phyloP scores from a whole-genome alignment of 139 green algal genomes.

The Chlamydomonas sp. region DNA sequence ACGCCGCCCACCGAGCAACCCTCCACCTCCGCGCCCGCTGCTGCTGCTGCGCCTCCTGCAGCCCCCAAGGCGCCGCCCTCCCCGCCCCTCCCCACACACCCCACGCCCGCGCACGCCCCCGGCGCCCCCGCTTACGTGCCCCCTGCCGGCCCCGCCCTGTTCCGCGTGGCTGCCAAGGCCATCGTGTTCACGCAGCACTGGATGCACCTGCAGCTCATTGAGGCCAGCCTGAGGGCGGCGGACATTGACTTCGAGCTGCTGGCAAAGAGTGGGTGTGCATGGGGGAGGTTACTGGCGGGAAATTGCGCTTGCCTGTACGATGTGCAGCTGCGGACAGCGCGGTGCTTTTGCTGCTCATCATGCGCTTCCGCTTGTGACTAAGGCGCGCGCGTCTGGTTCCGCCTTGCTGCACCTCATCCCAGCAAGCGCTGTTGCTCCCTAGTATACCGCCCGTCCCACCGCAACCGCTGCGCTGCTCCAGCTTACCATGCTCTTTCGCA shows the following conservation, averaged over 20 bases:
- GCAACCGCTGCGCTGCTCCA: no score
- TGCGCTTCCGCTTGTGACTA: no score
- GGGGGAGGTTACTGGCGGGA: background rate
- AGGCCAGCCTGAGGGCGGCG: slow-evolving; percentile 15
- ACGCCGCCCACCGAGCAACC: no score
- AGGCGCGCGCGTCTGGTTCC: no score
- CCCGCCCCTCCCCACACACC: background rate
- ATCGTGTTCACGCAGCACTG: slow-evolving; percentile 94
- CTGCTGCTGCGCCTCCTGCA: no score
- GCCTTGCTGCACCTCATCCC: no score
- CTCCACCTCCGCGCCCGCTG: no score
- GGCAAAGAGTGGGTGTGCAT: background rate
- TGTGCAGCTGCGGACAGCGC: background rate
- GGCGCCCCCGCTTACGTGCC: slow-evolving; percentile 1
- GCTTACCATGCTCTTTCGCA: background rate
- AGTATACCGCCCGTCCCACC: background rate
- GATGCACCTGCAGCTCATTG: slow-evolving; percentile 77
- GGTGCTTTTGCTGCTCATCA: background rate
- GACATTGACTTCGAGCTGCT: background rate
- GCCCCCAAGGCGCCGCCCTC: no score
- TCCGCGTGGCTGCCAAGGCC: slow-evolving; percentile 59
- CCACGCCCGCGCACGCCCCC: background rate
- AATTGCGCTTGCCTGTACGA: background rate
- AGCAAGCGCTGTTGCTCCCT: no score
- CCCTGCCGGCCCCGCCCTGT: background rate